Conservation (phyloP, 257 asterid genomes). For the Petrea volubilis region DNA sequence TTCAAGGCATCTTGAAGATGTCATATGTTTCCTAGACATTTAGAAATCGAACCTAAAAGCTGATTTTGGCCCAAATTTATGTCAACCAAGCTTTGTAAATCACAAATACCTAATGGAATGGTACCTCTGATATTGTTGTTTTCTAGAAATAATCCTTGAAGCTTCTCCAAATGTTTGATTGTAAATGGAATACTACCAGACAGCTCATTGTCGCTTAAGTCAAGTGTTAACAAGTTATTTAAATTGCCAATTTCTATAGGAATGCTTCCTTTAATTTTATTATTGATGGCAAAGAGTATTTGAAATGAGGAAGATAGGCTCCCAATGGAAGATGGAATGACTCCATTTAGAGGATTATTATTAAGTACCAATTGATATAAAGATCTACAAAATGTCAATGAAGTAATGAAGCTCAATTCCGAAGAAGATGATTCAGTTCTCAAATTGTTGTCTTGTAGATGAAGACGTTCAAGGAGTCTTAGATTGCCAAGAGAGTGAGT, state of each 20-base stretch:
- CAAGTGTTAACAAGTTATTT: too few relatives aligned
- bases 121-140: slow-evolving; percentile 25
- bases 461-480: slow-evolving; percentile 27
- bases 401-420: slow-evolving; percentile 28
- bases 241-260: slow-evolving; percentile 34
- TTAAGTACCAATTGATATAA: slow-evolving; percentile 8
- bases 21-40: slow-evolving; percentile 32
- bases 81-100: slow-evolving; percentile 7
- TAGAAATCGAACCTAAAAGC: too few relatives aligned
- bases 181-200: slow-evolving; percentile 26
- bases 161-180: slow-evolving; percentile 1
- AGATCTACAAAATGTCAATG: slow-evolving; percentile 33
- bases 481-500: slow-evolving; percentile 41
- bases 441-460: too few relatives aligned
- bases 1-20: slow-evolving; percentile 27
- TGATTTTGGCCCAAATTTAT: slow-evolving; percentile 24
- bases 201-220: slow-evolving; percentile 20
- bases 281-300: neutral
- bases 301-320: slow-evolving; percentile 27
- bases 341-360: slow-evolving; percentile 19
- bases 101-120: slow-evolving; percentile 25
- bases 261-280: slow-evolving; percentile 21
- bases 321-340: slow-evolving; percentile 31
- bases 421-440: too few relatives aligned
- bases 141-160: slow-evolving; percentile 20